Percentiles rank a stretch among this genome's conserved stretches.
phyloP scores from a whole-genome alignment of 139 green algal species.

The Coelastrella sp. region DNA sequence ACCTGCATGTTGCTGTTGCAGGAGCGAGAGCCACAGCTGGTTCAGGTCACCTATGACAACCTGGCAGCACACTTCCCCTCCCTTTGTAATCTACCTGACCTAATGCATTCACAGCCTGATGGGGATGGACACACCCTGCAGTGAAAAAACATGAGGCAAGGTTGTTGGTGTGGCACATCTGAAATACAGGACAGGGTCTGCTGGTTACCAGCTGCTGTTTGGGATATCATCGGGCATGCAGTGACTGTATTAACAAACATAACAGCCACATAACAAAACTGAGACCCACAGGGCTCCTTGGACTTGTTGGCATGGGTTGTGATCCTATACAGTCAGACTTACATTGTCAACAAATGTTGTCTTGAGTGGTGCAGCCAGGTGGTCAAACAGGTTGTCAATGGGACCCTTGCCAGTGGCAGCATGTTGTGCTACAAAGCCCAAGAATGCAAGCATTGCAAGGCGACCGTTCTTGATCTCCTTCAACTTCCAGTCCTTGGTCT shows the following conservation, averaged over 20 bases:
- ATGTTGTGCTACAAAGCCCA: conserved; percentile 78
- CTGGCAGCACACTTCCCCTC: too few relatives aligned
- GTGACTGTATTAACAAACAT: too few relatives aligned
- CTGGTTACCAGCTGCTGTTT: not conserved
- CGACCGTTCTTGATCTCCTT: conserved; percentile 85
- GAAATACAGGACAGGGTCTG: not conserved
- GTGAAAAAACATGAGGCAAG: not conserved
- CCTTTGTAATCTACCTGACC: not conserved
- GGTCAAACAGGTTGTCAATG: conserved; percentile 75
- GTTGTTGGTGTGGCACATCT: not conserved
- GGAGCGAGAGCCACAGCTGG: too few relatives aligned
- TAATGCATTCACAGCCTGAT: conserved; percentile 13
- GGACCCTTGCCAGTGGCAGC: conserved; percentile 80
- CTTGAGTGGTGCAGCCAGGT: conserved; percentile 72
- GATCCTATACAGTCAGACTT: not conserved
- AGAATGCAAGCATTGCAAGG: conserved; percentile 75
- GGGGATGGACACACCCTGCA: conserved; percentile 30
- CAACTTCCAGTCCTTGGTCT: conserved; percentile 71
- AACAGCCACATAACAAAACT: not conserved
- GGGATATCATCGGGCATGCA: not conserved
- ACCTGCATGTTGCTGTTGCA: too few relatives aligned
- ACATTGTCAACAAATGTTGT: conserved; percentile 65
- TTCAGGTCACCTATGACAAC: too few relatives aligned
- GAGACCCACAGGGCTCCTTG: not conserved
- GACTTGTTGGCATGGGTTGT: not conserved